Conservation (phyloP, 305 asterid species). For the Stenogyne calaminthoides region DNA sequence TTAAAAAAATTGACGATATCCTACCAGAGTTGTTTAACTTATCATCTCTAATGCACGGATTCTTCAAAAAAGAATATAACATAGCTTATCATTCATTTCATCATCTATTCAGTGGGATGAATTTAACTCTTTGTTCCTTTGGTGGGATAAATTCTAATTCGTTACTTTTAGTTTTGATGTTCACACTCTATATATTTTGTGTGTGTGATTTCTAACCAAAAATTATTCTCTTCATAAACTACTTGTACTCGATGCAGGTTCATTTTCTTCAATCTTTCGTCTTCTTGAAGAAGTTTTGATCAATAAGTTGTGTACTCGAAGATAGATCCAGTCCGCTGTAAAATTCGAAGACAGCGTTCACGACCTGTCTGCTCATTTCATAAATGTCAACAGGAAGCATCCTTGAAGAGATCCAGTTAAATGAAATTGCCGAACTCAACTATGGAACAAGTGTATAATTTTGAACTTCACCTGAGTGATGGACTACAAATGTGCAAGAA, state of each 20-base stretch:
- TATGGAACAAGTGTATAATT: too few relatives aligned
- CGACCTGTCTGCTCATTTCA: not conserved
- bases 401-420: not conserved
- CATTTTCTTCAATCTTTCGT: conserved; percentile 45
- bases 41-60: too few relatives aligned
- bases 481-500: not conserved
- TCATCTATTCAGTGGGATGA: too few relatives aligned
- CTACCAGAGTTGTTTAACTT: too few relatives aligned
- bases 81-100: too few relatives aligned
- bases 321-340: conserved; percentile 27
- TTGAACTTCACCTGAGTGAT: not conserved
- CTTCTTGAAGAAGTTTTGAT: conserved; percentile 49
- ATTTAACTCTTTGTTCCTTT: too few relatives aligned
- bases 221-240: not conserved
- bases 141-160: too few relatives aligned
- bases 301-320: conserved; percentile 38
- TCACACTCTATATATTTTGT: not conserved
- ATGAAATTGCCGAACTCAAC: not conserved
- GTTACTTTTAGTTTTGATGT: not conserved
- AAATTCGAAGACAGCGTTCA: conserved; percentile 11
- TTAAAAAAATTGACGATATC: too few relatives aligned
- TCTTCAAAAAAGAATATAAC: too few relatives aligned
- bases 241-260: conserved; percentile 39
- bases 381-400: not conserved
- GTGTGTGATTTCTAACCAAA: not conserved